A percentile compares a stretch with the other conserved stretches of the same genome.
Conservation (phyloP, 2,329 filamentous ascomycete genomes). For the Sporothrix pseudoabietina region DNA sequence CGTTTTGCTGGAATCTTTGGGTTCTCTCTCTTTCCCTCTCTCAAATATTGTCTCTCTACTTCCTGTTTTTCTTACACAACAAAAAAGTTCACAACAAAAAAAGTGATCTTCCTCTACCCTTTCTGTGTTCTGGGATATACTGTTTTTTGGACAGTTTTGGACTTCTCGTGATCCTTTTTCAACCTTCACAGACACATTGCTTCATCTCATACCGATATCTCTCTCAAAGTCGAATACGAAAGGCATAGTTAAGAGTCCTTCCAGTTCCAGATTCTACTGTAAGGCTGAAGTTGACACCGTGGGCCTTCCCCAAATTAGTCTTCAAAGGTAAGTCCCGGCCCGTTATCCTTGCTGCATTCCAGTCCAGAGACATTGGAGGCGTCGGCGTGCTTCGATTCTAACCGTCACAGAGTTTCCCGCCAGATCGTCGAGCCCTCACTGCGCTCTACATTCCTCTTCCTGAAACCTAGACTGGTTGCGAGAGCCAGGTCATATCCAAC, state of each 20-base stretch:
- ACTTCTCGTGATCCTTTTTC: not conserved
- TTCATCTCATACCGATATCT: not conserved
- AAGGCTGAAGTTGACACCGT: not conserved
- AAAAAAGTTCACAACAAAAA: not conserved
- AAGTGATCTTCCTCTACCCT: not conserved
- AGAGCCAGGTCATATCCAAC: not conserved
- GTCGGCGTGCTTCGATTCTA: not conserved
- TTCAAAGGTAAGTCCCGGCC: not conserved
- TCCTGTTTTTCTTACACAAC: not conserved
- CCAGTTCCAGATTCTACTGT: not conserved
- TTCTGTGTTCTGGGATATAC: not conserved
- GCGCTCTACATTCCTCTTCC: conserved; percentile 2
- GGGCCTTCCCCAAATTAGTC: not conserved
- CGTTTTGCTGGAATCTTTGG: not conserved
- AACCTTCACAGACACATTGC: not conserved
- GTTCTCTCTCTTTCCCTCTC: not conserved
- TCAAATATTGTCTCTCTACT: not conserved
- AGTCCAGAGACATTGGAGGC: not conserved
- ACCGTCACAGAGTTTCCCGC: not conserved
- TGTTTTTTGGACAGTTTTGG: not conserved
- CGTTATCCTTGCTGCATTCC: conserved; percentile 13
- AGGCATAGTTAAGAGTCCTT: not conserved
- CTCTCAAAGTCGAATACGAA: not conserved
- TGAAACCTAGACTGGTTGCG: not conserved
- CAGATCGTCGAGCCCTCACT: not conserved